Evolutionary conservation across 139 green algal species (phyloP).

Genomic region (Haematococcus lacustris): DNA sequence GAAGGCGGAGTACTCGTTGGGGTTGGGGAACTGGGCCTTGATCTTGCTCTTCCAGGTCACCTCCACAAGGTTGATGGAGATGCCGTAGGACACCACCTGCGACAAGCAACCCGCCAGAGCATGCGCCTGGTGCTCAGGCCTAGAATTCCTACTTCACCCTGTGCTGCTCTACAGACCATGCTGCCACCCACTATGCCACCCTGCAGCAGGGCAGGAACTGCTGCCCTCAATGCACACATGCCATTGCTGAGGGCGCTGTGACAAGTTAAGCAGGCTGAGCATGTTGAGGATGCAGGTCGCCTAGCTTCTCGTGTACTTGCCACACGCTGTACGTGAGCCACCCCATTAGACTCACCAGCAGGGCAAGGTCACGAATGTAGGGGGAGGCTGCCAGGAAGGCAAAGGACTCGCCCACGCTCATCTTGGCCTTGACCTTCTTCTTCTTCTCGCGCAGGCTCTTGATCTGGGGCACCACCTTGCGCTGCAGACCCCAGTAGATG

Average conservation of each 20-base stretch:
- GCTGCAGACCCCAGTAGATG: slow-evolving; percentile 85
- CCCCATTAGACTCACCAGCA: slow-evolving; percentile 63
- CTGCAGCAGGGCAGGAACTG: no score
- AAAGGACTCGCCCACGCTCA: slow-evolving; percentile 90
- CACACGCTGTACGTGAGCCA: no score
- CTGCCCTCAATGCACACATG: no score
- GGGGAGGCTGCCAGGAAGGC: slow-evolving; percentile 84
- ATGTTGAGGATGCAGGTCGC: no score
- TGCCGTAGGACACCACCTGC: slow-evolving; percentile 92
- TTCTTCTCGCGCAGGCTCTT: slow-evolving; percentile 76
- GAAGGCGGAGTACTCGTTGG: slow-evolving; percentile 65
- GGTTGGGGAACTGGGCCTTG: slow-evolving; percentile 98
- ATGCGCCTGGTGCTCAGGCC: no score
- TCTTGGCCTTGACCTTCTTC: slow-evolving; percentile 89
- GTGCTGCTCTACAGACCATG: no score
- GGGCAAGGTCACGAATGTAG: slow-evolving; percentile 96
- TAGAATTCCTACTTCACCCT: no score
- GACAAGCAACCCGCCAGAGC: no score
- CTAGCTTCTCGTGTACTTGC: no score
- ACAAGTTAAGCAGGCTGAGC: no score
- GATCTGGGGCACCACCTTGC: slow-evolving; percentile 70
- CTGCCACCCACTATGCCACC: no score
- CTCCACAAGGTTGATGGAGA: slow-evolving; percentile 99
- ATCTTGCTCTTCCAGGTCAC: slow-evolving; percentile 99
- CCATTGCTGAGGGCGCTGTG: no score